Evolutionary conservation across 768 basidiomycete genomes (phyloP).

Genomic region (Rhizopogon salebrosus): DNA sequence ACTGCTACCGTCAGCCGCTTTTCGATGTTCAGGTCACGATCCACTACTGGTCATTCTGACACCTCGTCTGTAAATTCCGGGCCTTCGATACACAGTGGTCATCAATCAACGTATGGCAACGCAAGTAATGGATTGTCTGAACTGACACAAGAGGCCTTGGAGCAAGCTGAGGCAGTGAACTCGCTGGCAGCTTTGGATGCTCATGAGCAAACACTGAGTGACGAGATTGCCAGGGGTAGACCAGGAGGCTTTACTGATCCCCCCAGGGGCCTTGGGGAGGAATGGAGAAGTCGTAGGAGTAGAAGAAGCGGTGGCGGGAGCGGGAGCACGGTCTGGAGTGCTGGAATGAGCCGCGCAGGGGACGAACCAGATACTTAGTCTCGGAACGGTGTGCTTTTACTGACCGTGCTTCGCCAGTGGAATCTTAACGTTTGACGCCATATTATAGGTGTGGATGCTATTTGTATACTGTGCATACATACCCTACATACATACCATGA

Average conservation of each 20-base stretch:
- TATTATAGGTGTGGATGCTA: slow-evolving; percentile 13
- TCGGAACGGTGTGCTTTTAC: background rate
- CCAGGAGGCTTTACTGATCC: slow-evolving; percentile 76
- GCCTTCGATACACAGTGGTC: slow-evolving; percentile 30
- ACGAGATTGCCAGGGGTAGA: slow-evolving; percentile 71
- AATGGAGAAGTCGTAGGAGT: slow-evolving; percentile 52
- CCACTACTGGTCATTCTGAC: slow-evolving; percentile 39
- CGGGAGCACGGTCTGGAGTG: slow-evolving; percentile 83
- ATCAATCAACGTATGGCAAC: slow-evolving; percentile 24
- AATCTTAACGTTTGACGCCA: background rate
- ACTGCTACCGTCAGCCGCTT: slow-evolving; percentile 43
- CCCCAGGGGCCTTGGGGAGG: slow-evolving; percentile 37
- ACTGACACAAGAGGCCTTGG: slow-evolving; percentile 71
- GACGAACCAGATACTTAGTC: slow-evolving; percentile 35
- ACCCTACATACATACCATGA: background rate
- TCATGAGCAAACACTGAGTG: slow-evolving; percentile 66
- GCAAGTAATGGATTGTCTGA: slow-evolving; percentile 27
- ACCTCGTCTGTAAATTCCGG: slow-evolving; percentile 44
- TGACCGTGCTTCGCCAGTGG: background rate
- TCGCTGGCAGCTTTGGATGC: slow-evolving; percentile 75
- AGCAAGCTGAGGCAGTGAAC: slow-evolving; percentile 74
- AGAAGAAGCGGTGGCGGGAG: slow-evolving; percentile 54
- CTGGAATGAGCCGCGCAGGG: slow-evolving; percentile 66
- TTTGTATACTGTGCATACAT: slow-evolving; percentile 16
- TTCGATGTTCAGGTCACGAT: slow-evolving; percentile 64